Percentiles rank a stretch among this genome's conserved stretches.
Conservation (phyloP, 2,329 filamentous ascomycete species). For the Endoconidiophora laricicola region DNA sequence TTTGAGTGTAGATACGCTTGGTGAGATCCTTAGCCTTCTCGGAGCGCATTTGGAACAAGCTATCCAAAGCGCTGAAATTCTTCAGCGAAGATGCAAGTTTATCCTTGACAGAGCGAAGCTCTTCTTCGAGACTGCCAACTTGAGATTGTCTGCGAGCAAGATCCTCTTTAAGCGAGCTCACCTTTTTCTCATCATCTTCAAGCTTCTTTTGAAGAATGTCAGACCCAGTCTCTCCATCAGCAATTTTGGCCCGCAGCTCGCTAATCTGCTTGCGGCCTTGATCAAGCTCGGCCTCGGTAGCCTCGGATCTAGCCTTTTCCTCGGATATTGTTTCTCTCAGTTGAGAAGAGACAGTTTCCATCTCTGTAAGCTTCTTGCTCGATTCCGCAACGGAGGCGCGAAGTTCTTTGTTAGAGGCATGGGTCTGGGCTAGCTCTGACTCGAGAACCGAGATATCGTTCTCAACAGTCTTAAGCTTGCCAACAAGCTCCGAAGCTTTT, state of each 20-base stretch:
- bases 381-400: constrained; percentile 35
- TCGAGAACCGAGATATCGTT: constrained; percentile 42
- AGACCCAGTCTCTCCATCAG: constrained; percentile 70
- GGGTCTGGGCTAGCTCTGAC: constrained; percentile 45
- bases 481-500: constrained; percentile 39
- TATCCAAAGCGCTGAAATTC: constrained; percentile 32
- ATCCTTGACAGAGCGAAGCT: constrained; percentile 51
- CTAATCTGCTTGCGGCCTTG: constrained; percentile 55
- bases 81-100: constrained; percentile 40
- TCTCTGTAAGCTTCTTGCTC: constrained; percentile 28
- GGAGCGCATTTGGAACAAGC: constrained; percentile 52
- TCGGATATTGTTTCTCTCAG: constrained; percentile 37
- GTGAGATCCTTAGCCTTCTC: constrained; percentile 67
- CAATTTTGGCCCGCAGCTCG: constrained; percentile 52
- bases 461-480: constrained; percentile 43
- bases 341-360: constrained; percentile 34
- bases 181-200: constrained; percentile 57
- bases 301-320: constrained; percentile 36
- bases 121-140: constrained; percentile 58
- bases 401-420: constrained; percentile 36
- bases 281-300: constrained; percentile 39
- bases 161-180: constrained; percentile 49
- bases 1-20: constrained; percentile 65
- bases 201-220: constrained; percentile 60
- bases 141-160: constrained; percentile 62